Conservation (phyloP, 2,329 filamentous ascomycete species). For the Fusarium euwallaceae region DNA sequence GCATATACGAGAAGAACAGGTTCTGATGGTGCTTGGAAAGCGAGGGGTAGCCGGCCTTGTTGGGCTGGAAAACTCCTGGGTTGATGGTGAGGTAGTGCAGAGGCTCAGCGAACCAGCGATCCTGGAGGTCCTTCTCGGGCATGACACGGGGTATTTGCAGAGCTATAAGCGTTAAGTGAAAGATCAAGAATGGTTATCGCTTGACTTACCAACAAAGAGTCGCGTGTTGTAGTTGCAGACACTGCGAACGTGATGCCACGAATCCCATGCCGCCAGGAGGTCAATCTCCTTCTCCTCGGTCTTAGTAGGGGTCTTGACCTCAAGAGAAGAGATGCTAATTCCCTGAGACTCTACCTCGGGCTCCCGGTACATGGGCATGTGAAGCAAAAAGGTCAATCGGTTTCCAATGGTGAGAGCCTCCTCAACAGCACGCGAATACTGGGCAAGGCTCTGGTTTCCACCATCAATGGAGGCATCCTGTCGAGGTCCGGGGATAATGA, state of each 20-base stretch:
- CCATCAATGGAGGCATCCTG: conserved; percentile 68
- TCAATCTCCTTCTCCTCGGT: conserved; percentile 67
- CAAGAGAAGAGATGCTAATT: conserved; percentile 64
- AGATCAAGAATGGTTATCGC: not conserved
- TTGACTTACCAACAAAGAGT: conserved; percentile 82
- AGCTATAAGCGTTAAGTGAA: conserved; percentile 53
- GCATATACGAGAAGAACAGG: conserved; percentile 73
- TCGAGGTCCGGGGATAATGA: conserved; percentile 84
- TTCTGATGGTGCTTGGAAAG: conserved; percentile 72
- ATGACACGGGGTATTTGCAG: conserved; percentile 70
- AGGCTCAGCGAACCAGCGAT: conserved; percentile 78
- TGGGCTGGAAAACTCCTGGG: conserved; percentile 68
- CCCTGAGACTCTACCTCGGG: conserved; percentile 67
- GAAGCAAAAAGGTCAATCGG: conserved; percentile 83
- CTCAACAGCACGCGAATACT: conserved; percentile 87
- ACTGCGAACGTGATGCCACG: conserved; percentile 89
- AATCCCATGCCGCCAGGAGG: conserved; percentile 88
- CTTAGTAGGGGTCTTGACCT: conserved; percentile 50
- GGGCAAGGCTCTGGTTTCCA: conserved; percentile 68
- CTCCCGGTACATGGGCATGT: conserved; percentile 86
- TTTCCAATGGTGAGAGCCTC: conserved; percentile 81
- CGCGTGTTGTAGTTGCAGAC: conserved; percentile 87
- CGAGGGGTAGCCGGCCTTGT: conserved; percentile 72
- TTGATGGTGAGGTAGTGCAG: conserved; percentile 71
- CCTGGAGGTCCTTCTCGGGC: conserved; percentile 71